Evolutionary conservation across 2,329 filamentous ascomycete genomes (phyloP), one percentile per base, ranked within the genome.

Genomic region (Harringtonia lauricola): DNA sequence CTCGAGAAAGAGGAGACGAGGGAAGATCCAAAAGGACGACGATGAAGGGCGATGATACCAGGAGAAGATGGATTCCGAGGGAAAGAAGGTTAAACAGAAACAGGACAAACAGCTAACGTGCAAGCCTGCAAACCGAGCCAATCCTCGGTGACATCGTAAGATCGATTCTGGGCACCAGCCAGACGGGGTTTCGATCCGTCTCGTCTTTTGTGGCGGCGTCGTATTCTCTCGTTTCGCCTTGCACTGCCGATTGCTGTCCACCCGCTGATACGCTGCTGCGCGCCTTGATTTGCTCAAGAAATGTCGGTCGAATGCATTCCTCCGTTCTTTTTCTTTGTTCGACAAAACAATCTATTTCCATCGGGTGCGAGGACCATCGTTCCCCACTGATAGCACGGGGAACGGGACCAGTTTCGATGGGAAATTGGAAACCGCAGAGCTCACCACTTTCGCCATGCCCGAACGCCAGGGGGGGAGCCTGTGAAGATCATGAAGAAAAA

Each of bases 401-500:
- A 26, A 6, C 29, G 36, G 22, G 30, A 42, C 37, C 26, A 22
- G 36, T 42, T 46, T 46, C 40, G 44, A 10, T 26, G 24, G 24
- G 24, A 26, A 26, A 35, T 10, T 21, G 26, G 36, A 44, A 42
- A 42, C 36, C 37, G 14, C 19, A 40, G 21, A 43, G 21, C 30
- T 43, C 17, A 24, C 36, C 47, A 33, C 28, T 46, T 34, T 43
- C 35, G 33, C 36, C 41, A 30, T 7, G 28, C 9, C 21, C 39
- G 39, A 8, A n/a, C 12, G 8, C 35, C 29, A 31, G 15, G 29
- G 9, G 9, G 15, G 29, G 15, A 31, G 24, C 34, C 41, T n/a
- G 37, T 24, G 44, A 40, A 49, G 44, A 49, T 49, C 47, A 49
- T 29, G 41, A 43, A 17, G 21, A 36, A 31, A 31, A 31, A 31